Base-by-base conservation (phyloP, 2,329 filamentous ascomycete species). In the Pleoardoris graminearum region DNA sequence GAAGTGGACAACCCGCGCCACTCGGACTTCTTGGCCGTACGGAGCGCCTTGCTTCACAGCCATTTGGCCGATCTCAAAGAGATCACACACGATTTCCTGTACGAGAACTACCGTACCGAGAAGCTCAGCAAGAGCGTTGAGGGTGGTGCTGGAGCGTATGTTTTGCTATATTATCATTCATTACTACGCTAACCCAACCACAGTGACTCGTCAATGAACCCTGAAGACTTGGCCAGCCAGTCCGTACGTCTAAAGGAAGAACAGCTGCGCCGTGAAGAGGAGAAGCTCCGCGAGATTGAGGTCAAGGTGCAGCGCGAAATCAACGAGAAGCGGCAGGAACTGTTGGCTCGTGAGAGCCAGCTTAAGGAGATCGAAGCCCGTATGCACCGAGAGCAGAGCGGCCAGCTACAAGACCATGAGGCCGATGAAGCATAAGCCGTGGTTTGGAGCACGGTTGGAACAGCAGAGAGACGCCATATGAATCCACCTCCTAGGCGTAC, bases 81-180 rank as follows among this genome's bases (percentile, higher is more conserved):
- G 78, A 99, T 99, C 73, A 99, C 94, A 47, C 94, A 99, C 77
- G 94, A 99, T 78, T 99, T 99, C 87, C 82, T 99, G 61, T 99
- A 99, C 80, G 94, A 99, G 77, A 99, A 99, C 81, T 99, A 99
- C 85, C 91, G 94, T 91, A 99, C 94, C 72, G 94, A 99, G 89
- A 97, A 97, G 83, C 89, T 99, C 69, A 96, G 90, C 82, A 99
- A 97, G 90, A 97, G 91, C 75, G 94, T 99, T 66, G 92, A 97
- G 73, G 90, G 90, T 75, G 89, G 90, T 78, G 83, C 86, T 77
- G 85, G 86, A 84, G 85, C 86, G 91, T 96, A 89, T 67, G 91
- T 91, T 55, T 39, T 39, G 32, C 32, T 36, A 10, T 17, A 16
- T 16, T 39, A 14, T 16, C 30, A 11, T 7, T 3, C 25, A 17